phyloP scores from a whole-genome alignment of 306 rosid genomes.

The Phaseolus lunatus region DNA sequence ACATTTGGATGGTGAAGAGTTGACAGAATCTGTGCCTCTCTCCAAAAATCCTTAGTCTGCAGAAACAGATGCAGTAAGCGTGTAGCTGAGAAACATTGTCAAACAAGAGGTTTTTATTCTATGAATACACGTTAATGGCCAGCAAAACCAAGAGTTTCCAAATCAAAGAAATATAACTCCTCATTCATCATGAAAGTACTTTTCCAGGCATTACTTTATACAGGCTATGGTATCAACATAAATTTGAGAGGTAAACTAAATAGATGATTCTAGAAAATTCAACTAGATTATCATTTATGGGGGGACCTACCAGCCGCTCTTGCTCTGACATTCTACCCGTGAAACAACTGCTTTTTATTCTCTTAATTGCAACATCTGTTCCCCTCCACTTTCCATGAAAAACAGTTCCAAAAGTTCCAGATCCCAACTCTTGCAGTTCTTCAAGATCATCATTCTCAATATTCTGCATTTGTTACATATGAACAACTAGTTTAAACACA shows the following conservation, averaged over 20 bases:
- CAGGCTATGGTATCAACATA: slow-evolving; percentile 20
- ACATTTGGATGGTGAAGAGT: slow-evolving; percentile 99
- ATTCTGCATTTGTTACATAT: slow-evolving; percentile 62
- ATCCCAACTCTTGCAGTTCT: slow-evolving; percentile 86
- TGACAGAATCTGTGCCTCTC: slow-evolving; percentile 92
- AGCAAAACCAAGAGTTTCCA: slow-evolving; percentile 40
- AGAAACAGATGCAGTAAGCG: slow-evolving; percentile 37
- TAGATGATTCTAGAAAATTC: slow-evolving; percentile 22
- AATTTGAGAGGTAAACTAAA: slow-evolving; percentile 29
- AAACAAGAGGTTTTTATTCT: slow-evolving; percentile 10
- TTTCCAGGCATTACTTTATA: slow-evolving; percentile 20
- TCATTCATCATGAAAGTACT: slow-evolving; percentile 2
- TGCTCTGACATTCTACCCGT: slow-evolving; percentile 86
- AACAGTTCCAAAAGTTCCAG: slow-evolving; percentile 98
- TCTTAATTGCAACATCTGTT: slow-evolving; percentile 95
- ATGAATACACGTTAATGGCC: slow-evolving; percentile 1
- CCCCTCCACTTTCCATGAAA: slow-evolving; percentile 99
- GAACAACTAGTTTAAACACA: slow-evolving; percentile 40
- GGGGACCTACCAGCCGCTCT: slow-evolving; percentile 79
- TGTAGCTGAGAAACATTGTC: slow-evolving; percentile 3
- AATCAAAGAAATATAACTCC: slow-evolving; percentile 31
- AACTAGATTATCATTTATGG: slow-evolving; percentile 34
- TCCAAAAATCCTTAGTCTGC: slow-evolving; percentile 92
- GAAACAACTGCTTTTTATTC: slow-evolving; percentile 93
- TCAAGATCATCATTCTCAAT: slow-evolving; percentile 84